A percentile compares a stretch with the other conserved stretches of the same genome.
Conservation (phyloP, 768 basidiomycete species). For the Pulveroboletus ravenelii region DNA sequence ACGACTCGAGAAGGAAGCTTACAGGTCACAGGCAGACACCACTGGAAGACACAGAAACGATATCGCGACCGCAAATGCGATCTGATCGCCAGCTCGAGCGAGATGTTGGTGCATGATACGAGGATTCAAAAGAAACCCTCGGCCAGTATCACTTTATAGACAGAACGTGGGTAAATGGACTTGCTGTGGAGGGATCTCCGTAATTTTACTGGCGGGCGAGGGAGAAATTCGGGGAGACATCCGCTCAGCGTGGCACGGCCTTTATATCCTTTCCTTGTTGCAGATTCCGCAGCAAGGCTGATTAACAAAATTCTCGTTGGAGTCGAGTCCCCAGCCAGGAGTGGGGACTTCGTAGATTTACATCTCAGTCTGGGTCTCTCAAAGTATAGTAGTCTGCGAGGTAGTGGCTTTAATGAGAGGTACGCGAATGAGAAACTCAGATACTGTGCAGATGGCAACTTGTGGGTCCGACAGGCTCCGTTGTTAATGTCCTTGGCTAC, state of each 20-base stretch:
- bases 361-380: too few relatives aligned
- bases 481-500: neutral
- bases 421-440: conserved; percentile 1
- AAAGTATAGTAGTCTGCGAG: neutral
- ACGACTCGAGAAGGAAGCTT: neutral
- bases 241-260: neutral
- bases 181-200: neutral
- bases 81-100: neutral
- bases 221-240: neutral
- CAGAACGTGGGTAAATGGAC: neutral
- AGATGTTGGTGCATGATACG: conserved; percentile 3
- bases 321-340: too few relatives aligned
- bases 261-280: neutral
- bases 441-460: neutral
- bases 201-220: too few relatives aligned
- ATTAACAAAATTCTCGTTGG: too few relatives aligned
- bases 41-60: conserved; percentile 6
- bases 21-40: conserved; percentile 14
- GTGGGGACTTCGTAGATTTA: too few relatives aligned
- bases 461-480: conserved; percentile 4
- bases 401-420: neutral
- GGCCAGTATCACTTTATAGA: neutral
- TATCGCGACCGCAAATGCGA: neutral
- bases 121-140: neutral
- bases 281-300: neutral